Conservation (phyloP, 2,329 filamentous ascomycete species). For the Fusarium abutilonis region DNA sequence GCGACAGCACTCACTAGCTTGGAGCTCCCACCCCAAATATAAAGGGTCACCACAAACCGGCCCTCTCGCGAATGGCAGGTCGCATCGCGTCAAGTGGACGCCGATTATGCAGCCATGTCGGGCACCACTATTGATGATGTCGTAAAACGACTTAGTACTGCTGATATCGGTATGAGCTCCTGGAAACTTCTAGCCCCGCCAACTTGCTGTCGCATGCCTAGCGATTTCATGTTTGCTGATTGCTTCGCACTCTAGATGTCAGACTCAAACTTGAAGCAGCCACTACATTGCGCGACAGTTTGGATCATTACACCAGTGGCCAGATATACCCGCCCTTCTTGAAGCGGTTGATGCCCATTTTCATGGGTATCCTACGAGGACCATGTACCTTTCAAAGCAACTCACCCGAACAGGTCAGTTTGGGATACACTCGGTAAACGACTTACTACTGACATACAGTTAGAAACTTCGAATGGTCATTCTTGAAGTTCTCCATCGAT, state of each 20-base stretch:
- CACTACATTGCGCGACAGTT: slow-evolving; percentile 85
- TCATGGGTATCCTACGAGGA: slow-evolving; percentile 84
- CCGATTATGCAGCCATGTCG: slow-evolving; percentile 68
- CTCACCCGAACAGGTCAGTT: slow-evolving; percentile 83
- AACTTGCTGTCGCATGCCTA: slow-evolving; percentile 35
- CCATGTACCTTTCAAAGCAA: slow-evolving; percentile 91
- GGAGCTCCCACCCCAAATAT: slow-evolving; percentile 33
- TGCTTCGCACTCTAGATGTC: slow-evolving; percentile 66
- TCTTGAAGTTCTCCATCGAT: slow-evolving; percentile 91
- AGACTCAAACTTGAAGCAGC: slow-evolving; percentile 85
- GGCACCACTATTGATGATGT: slow-evolving; percentile 69
- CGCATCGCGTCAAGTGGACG: slow-evolving; percentile 50
- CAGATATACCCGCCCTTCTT: slow-evolving; percentile 83
- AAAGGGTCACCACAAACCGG: slow-evolving; percentile 32
- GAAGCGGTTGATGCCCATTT: slow-evolving; percentile 87
- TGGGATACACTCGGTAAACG: neutral
- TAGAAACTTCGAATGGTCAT: slow-evolving; percentile 91
- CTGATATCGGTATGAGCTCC: slow-evolving; percentile 61
- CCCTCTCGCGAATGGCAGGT: slow-evolving; percentile 50
- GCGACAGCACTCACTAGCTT: slow-evolving; percentile 32
- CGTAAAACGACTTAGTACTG: slow-evolving; percentile 66
- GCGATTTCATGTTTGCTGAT: slow-evolving; percentile 12
- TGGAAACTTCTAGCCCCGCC: slow-evolving; percentile 18
- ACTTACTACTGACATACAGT: slow-evolving; percentile 28
- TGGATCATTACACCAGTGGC: slow-evolving; percentile 86